Evolutionary conservation across 2,329 filamentous ascomycete species (phyloP).

Genomic region (Sarocladium brachiariae): DNA sequence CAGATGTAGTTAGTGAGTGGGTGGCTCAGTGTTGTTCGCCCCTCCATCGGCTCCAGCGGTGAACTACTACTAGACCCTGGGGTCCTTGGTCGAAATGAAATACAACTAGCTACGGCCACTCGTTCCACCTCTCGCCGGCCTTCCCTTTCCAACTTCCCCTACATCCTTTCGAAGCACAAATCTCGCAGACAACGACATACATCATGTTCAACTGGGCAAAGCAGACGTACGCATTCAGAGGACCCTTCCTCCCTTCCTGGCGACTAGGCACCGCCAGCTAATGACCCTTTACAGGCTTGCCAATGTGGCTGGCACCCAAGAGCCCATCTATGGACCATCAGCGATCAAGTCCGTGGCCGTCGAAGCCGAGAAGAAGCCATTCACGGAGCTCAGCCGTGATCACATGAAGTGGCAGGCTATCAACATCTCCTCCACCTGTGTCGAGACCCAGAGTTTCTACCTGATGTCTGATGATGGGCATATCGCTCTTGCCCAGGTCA

Average conservation of each 20-base stretch:
- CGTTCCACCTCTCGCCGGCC: background rate
- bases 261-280: slow-evolving; percentile 10
- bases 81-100: background rate
- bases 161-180: background rate
- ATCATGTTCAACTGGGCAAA: slow-evolving; percentile 93
- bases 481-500: slow-evolving; percentile 77
- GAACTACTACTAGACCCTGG: slow-evolving; percentile 2
- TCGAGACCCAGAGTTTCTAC: slow-evolving; percentile 96
- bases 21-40: too few species aligned
- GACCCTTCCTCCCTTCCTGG: background rate
- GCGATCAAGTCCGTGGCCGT: slow-evolving; percentile 81
- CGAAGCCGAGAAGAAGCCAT: slow-evolving; percentile 71
- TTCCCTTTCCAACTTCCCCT: background rate
- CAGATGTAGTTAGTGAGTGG: too few species aligned
- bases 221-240: slow-evolving; percentile 59
- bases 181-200: background rate
- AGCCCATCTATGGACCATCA: slow-evolving; percentile 87
- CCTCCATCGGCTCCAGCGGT: slow-evolving; percentile 8
- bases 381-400: slow-evolving; percentile 69
- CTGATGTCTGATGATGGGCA: slow-evolving; percentile 72
- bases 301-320: slow-evolving; percentile 88
- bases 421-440: slow-evolving; percentile 65
- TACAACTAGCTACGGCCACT: slow-evolving; percentile 7
- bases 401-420: slow-evolving; percentile 77
- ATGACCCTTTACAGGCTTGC: slow-evolving; percentile 42